A percentile compares a stretch with the other conserved stretches of the same genome.
Evolutionary conservation across 306 rosid genomes (phyloP).

Genomic region (Bauhinia variegata): DNA sequence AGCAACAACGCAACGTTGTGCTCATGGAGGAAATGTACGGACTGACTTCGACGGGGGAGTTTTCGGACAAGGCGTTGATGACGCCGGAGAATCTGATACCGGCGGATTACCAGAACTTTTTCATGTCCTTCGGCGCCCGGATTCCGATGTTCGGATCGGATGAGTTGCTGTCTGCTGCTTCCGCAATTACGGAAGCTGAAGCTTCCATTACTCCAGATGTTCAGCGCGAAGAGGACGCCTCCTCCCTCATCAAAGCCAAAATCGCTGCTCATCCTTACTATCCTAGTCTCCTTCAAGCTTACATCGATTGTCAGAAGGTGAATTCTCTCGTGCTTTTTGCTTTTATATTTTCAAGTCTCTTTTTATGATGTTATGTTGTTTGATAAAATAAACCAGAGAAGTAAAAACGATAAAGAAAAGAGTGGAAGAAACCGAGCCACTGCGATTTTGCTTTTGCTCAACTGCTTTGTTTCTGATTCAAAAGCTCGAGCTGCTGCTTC

Average conservation of each 20-base stretch:
- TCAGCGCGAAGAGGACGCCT: conserved; percentile 52
- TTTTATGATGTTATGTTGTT: background rate
- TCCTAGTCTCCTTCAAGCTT: conserved; percentile 86
- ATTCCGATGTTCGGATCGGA: conserved; percentile 84
- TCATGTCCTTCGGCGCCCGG: conserved; percentile 49
- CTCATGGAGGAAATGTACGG: conserved; percentile 91
- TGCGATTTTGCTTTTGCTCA: background rate
- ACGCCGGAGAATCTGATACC: conserved; percentile 90
- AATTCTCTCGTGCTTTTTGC: background rate
- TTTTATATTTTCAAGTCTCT: background rate
- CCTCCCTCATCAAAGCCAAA: conserved; percentile 72
- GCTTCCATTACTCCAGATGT: conserved; percentile 50
- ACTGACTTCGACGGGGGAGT: conserved; percentile 56
- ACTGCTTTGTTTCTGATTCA: too few species aligned
- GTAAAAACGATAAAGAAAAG: background rate
- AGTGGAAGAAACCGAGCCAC: background rate
- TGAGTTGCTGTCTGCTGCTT: conserved; percentile 58
- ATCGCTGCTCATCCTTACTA: conserved; percentile 87
- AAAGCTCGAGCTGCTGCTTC: background rate
- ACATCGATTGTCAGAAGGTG: conserved; percentile 96
- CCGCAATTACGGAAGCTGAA: conserved; percentile 46
- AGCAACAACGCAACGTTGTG: conserved; percentile 34
- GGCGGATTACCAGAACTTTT: conserved; percentile 62
- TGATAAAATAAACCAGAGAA: background rate
- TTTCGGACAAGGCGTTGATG: conserved; percentile 68